These are phyloP conservation scores for Saccharomycopsis phalli DNA, from an alignment of 1,139 yeast genomes.

Conservation along the genomic window DNA sequence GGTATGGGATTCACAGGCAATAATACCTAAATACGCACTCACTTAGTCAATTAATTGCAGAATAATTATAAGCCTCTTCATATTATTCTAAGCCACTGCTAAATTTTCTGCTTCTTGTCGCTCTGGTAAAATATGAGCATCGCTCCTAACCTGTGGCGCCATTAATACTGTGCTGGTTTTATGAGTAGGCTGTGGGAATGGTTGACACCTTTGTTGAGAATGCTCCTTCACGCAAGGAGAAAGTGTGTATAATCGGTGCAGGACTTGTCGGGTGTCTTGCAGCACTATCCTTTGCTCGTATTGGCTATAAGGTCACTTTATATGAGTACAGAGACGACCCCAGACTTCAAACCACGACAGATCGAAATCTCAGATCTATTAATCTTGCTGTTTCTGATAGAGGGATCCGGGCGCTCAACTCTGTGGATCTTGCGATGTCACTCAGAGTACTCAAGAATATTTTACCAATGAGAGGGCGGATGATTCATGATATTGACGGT, in stretches of 20 bases:
- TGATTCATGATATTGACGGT: constrained; percentile 73
- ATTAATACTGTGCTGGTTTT: no score
- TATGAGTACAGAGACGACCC: constrained; percentile 52
- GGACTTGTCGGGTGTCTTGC: constrained; percentile 89
- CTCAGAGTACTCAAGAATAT: constrained; percentile 46
- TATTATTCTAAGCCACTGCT: no score
- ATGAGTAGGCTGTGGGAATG: no score
- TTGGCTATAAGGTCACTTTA: constrained; percentile 66
- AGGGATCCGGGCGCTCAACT: constrained; percentile 63
- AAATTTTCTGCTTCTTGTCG: no score
- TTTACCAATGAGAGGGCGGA: constrained; percentile 82
- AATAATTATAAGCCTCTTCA: no score
- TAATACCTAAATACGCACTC: no score
- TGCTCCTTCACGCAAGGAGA: constrained; percentile 16
- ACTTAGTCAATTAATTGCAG: no score
- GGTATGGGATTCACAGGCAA: no score
- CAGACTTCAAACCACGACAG: constrained; percentile 25
- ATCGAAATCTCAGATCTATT: constrained; percentile 53
- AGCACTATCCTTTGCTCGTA: constrained; percentile 65
- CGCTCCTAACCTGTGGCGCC: no score
- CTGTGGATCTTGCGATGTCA: constrained; percentile 53
- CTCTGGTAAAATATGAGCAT: no score
- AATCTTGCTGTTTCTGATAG: constrained; percentile 82
- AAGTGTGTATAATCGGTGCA: constrained; percentile 61
- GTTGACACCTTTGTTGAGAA: constrained; percentile 1